A percentile compares a stretch with the other conserved stretches of the same genome.
phyloP scores from a whole-genome alignment of 2,329 filamentous ascomycete genomes.

The Fusarium begoniae region DNA sequence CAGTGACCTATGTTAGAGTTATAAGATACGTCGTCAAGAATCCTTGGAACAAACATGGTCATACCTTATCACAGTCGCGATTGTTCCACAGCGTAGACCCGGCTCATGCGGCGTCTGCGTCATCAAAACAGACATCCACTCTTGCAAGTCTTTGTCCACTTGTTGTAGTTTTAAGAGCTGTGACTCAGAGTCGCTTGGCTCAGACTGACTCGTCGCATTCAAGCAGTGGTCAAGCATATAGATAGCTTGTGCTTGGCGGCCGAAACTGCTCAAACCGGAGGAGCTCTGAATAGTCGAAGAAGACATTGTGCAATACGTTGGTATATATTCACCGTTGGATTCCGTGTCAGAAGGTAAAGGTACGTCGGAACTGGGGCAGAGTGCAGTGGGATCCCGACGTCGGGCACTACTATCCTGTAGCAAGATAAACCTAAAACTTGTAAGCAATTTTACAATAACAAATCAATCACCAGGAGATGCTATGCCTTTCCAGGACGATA shows the following conservation, averaged over 20 bases:
- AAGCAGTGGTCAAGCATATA: not conserved
- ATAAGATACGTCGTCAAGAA: too few relatives aligned
- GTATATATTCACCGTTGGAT: not conserved
- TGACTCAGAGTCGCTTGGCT: accelerated
- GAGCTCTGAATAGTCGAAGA: accelerated
- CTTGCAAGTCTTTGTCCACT: not conserved
- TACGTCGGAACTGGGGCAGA: not conserved
- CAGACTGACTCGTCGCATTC: accelerated
- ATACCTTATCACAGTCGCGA: not conserved
- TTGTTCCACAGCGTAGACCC: accelerated
- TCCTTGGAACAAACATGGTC: too few relatives aligned
- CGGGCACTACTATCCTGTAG: too few relatives aligned
- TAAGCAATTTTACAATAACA: too few relatives aligned
- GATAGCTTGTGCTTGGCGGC: not conserved
- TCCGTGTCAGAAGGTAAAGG: not conserved
- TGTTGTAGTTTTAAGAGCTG: accelerated
- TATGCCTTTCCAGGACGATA: not conserved
- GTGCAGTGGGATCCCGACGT: too few relatives aligned
- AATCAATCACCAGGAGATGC: too few relatives aligned
- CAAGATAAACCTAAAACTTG: not conserved
- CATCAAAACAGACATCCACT: not conserved
- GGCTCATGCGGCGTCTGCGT: not conserved
- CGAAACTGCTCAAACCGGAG: not conserved
- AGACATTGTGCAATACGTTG: not conserved
- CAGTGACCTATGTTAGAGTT: too few relatives aligned